phyloP scores from a whole-genome alignment of 345 rosid genomes.

The Euphorbia peplus region DNA sequence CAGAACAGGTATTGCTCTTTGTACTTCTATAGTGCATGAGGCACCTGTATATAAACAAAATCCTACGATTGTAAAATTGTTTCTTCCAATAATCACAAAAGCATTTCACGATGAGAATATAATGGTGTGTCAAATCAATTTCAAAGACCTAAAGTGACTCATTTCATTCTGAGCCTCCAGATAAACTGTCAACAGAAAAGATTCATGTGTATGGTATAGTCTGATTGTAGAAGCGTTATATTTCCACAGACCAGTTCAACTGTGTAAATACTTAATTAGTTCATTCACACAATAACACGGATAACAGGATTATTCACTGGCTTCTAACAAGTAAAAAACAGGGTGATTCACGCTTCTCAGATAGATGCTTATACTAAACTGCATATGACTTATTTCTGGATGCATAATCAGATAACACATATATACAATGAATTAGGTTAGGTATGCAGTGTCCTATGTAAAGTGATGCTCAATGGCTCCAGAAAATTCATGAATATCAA shows the following conservation, averaged over 20 bases:
- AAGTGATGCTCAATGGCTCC: neutral
- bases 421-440: neutral
- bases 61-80: constrained; percentile 7
- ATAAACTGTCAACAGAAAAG: neutral
- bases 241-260: neutral
- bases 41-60: constrained; percentile 41
- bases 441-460: neutral
- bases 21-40: constrained; percentile 81
- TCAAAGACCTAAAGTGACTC: neutral
- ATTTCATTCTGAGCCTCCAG: neutral
- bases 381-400: neutral
- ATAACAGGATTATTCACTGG: neutral
- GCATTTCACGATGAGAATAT: neutral
- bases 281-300: neutral
- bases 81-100: neutral
- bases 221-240: neutral
- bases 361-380: neutral
- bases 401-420: neutral
- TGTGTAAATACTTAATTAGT: neutral
- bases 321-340: too few relatives aligned
- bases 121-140: too few relatives aligned
- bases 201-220: neutral
- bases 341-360: neutral
- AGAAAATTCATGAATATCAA: neutral
- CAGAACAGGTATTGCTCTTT: constrained; percentile 69